Evolutionary conservation across 257 asterid species (phyloP).

Genomic region (Primulina tabacum): DNA sequence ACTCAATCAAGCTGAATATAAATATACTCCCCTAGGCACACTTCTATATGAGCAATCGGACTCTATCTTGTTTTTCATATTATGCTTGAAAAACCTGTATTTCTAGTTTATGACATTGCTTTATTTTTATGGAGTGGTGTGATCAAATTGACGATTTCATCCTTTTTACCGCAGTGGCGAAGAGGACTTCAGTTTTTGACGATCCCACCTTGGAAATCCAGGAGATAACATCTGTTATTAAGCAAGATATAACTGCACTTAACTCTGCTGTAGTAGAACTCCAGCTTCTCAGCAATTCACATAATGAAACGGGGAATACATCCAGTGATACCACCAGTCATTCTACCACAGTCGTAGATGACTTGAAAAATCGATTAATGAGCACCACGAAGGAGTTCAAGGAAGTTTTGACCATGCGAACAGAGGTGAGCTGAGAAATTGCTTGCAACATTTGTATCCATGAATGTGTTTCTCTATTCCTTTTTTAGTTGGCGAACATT

Average conservation of each 20-base stretch:
- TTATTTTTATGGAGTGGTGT: conserved; percentile 8
- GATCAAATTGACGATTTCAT: conserved; percentile 6
- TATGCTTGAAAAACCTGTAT: neutral
- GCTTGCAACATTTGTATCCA: too few species aligned
- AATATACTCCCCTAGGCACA: neutral
- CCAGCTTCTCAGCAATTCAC: conserved; percentile 67
- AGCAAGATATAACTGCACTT: conserved; percentile 91
- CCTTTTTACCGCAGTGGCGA: conserved; percentile 67
- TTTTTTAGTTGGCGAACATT: neutral
- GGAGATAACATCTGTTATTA: conserved; percentile 85
- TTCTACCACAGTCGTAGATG: conserved; percentile 90
- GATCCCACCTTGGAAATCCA: conserved; percentile 96
- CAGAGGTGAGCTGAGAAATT: conserved; percentile 62
- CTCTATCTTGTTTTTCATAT: neutral
- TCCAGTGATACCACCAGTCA: conserved; percentile 79
- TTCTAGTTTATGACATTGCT: neutral
- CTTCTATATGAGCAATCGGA: neutral
- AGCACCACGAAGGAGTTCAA: conserved; percentile 87
- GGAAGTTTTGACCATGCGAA: conserved; percentile 89
- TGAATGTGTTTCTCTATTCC: neutral
- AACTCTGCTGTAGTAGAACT: conserved; percentile 89
- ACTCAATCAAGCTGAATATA: neutral
- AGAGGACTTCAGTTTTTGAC: conserved; percentile 81
- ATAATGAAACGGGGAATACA: conserved; percentile 48
- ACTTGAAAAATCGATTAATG: conserved; percentile 88